phyloP scores from a whole-genome alignment of 768 basidiomycete genomes.

The Tylopilus rubrobrunneus region DNA sequence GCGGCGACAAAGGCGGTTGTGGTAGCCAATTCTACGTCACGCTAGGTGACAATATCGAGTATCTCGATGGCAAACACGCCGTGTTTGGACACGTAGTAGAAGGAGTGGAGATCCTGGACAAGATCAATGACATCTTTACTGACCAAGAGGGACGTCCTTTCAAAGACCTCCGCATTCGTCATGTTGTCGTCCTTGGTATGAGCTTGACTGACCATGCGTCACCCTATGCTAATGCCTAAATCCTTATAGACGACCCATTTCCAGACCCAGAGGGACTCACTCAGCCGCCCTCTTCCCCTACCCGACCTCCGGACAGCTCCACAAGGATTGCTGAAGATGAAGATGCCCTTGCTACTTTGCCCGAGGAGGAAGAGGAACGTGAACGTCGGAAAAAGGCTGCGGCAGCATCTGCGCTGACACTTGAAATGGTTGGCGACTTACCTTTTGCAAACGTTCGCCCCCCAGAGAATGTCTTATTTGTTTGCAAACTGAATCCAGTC shows the following conservation, averaged over 20 bases:
- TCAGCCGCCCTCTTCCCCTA: slow-evolving; percentile 72
- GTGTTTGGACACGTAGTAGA: slow-evolving; percentile 97
- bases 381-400: slow-evolving; percentile 85
- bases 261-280: slow-evolving; percentile 78
- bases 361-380: slow-evolving; percentile 82
- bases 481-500: slow-evolving; percentile 96
- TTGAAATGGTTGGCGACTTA: slow-evolving; percentile 99
- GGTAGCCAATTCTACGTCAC: slow-evolving; percentile 98
- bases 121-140: slow-evolving; percentile 86
- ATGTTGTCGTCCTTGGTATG: slow-evolving; percentile 90
- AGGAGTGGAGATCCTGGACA: slow-evolving; percentile 86
- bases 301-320: slow-evolving; percentile 76
- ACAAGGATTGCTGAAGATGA: slow-evolving; percentile 95
- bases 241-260: slow-evolving; percentile 82
- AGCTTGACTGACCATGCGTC: background rate
- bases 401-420: slow-evolving; percentile 86
- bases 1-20: slow-evolving; percentile 69
- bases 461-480: slow-evolving; percentile 97
- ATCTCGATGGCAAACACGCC: slow-evolving; percentile 90
- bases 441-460: slow-evolving; percentile 98
- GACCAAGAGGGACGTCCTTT: slow-evolving; percentile 88
- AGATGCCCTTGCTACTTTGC: slow-evolving; percentile 75
- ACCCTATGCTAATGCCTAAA: slow-evolving; percentile 1
- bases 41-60: slow-evolving; percentile 84
- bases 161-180: slow-evolving; percentile 91